phyloP scores from a whole-genome alignment of 2,329 filamentous ascomycete genomes.

The Alternaria incomplexa region DNA sequence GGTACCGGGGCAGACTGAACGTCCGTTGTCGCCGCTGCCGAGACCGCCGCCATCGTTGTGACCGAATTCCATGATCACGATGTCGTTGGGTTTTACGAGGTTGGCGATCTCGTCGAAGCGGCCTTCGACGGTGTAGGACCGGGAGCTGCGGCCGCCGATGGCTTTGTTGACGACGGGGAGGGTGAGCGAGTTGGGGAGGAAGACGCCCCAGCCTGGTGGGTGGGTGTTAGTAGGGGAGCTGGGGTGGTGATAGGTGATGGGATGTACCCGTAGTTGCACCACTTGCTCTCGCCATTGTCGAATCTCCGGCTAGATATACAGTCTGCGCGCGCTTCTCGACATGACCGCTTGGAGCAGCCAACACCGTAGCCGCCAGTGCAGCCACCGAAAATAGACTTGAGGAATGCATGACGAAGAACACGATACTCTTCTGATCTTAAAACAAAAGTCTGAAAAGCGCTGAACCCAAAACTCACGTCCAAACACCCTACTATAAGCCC shows the following conservation, averaged over 20 bases:
- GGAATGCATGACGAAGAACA: conserved; percentile 2
- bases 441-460: not conserved
- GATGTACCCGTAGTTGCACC: conserved; percentile 51
- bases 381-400: conserved; percentile 26
- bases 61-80: conserved; percentile 74
- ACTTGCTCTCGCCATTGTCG: conserved; percentile 63
- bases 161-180: conserved; percentile 67
- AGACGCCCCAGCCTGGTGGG: conserved; percentile 66
- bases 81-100: conserved; percentile 63
- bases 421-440: not conserved
- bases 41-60: conserved; percentile 73
- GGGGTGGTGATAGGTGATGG: not conserved
- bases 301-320: conserved; percentile 66
- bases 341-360: conserved; percentile 29
- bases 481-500: not conserved
- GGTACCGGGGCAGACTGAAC: conserved; percentile 64
- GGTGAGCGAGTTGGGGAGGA: conserved; percentile 60
- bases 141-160: conserved; percentile 69
- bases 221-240: not conserved
- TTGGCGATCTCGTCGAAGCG: conserved; percentile 66
- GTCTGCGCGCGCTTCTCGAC: conserved; percentile 47
- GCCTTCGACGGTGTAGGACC: conserved; percentile 70
- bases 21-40: conserved; percentile 62
- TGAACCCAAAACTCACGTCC: not conserved
- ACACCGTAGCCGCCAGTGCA: conserved; percentile 25